phyloP scores from a whole-genome alignment of 306 rosid genomes.

The Vachellia collinsii region DNA sequence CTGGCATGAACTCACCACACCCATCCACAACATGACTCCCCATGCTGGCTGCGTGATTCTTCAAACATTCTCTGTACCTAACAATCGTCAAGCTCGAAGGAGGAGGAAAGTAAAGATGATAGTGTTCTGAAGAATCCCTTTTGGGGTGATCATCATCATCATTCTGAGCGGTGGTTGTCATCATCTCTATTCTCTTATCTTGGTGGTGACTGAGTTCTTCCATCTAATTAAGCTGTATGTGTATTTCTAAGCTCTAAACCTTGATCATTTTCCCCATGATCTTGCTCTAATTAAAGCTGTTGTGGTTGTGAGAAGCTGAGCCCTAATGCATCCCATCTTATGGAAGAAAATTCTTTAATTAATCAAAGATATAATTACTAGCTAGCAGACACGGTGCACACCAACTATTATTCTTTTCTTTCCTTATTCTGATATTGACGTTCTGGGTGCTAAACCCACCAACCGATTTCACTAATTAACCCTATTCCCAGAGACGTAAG shows the following conservation, averaged over 20 bases:
- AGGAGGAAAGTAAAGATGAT: constrained; percentile 5
- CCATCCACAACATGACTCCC: constrained; percentile 92
- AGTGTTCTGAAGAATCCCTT: constrained; percentile 50
- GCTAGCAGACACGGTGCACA: constrained; percentile 18
- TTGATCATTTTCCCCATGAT: constrained; percentile 18
- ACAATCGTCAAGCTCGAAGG: constrained; percentile 10
- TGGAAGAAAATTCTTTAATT: constrained; percentile 27
- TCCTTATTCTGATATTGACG: constrained; percentile 56
- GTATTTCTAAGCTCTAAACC: constrained; percentile 24
- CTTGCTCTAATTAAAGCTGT: constrained; percentile 22
- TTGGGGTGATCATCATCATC: constrained; percentile 42
- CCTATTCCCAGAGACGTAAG: constrained; percentile 46
- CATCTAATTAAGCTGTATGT: constrained; percentile 46
- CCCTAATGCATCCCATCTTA: constrained; percentile 49
- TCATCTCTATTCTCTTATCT: constrained; percentile 53
- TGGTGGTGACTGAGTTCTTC: constrained; percentile 50
- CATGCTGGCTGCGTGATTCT: constrained; percentile 82
- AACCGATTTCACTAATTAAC: constrained; percentile 53
- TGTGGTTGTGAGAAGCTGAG: constrained; percentile 41
- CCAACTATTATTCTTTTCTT: constrained; percentile 45
- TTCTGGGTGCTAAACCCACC: constrained; percentile 69
- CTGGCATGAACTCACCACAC: constrained; percentile 95
- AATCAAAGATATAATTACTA: constrained; percentile 48
- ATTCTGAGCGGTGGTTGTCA: constrained; percentile 45
- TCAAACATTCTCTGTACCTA: constrained; percentile 76